Conservation (phyloP, 1,284 basidiomycete species). For the Cutaneotrichosporon dermatis region DNA sequence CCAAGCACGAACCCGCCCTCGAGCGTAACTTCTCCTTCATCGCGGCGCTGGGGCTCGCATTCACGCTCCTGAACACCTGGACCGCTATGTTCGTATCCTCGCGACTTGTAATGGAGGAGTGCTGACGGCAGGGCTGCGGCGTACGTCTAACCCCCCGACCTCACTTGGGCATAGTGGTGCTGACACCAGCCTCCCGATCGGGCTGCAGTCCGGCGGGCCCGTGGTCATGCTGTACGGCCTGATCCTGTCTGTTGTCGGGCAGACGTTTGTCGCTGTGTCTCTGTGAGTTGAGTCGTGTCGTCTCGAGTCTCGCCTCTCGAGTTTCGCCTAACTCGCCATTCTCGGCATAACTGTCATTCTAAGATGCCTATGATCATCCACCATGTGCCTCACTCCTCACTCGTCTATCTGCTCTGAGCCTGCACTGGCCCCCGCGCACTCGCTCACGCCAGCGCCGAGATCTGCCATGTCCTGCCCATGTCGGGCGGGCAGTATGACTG, state of each 20-base stretch:
- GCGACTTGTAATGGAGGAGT: too few relatives aligned
- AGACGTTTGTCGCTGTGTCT: slow-evolving; percentile 12
- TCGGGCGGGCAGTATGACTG: slow-evolving; percentile 46
- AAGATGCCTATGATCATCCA: too few relatives aligned
- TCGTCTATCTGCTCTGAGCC: too few relatives aligned
- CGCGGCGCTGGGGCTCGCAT: slow-evolving; percentile 15
- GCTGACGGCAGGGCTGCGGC: background rate
- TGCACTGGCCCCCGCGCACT: too few relatives aligned
- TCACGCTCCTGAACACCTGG: slow-evolving; percentile 22
- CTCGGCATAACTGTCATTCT: too few relatives aligned
- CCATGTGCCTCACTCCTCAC: too few relatives aligned
- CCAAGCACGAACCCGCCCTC: background rate
- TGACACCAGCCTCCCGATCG: slow-evolving; percentile 10
- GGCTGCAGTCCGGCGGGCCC: slow-evolving; percentile 37
- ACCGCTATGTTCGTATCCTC: slow-evolving; percentile 3
- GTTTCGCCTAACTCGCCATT: too few relatives aligned
- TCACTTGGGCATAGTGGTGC: too few relatives aligned
- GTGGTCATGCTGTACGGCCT: slow-evolving; percentile 41
- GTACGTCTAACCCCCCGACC: background rate
- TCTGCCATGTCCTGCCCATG: slow-evolving; percentile 17
- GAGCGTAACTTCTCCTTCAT: slow-evolving; percentile 21
- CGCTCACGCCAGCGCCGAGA: slow-evolving; percentile 1
- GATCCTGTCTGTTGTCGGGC: slow-evolving; percentile 26
- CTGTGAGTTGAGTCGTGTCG: slow-evolving; percentile 18
- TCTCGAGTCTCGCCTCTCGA: too few relatives aligned